Evolutionary conservation across 2,329 filamentous ascomycete genomes (phyloP).

Genomic region (Cercospora sp.): DNA sequence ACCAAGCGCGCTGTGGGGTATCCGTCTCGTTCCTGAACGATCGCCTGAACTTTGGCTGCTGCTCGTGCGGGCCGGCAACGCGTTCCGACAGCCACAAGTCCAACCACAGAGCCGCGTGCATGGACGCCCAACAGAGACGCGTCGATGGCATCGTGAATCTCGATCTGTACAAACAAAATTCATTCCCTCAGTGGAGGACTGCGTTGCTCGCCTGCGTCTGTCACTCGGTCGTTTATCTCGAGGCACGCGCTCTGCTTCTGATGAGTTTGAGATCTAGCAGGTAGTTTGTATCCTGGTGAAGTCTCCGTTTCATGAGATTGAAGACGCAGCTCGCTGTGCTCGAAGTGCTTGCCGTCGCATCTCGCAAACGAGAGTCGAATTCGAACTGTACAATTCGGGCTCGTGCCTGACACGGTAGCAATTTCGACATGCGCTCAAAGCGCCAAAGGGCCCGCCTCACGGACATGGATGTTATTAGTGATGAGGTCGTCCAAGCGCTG

Average conservation of each 20-base stretch:
- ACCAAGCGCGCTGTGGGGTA: not conserved
- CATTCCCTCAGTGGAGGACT: not conserved
- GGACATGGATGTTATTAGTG: not conserved
- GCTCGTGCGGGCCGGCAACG: slow-evolving; percentile 8
- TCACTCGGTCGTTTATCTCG: not conserved
- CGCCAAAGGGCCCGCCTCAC: not conserved
- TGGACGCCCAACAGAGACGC: slow-evolving; percentile 10
- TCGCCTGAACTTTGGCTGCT: slow-evolving; percentile 6
- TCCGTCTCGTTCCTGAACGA: slow-evolving; percentile 14
- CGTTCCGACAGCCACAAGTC: slow-evolving; percentile 12
- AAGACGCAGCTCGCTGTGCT: not conserved
- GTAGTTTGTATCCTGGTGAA: not conserved
- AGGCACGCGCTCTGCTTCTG: not conserved
- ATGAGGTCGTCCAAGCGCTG: not conserved
- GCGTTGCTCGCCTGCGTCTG: not conserved
- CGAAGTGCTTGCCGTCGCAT: not conserved
- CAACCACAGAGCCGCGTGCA: slow-evolving; percentile 15
- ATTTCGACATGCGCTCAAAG: not conserved
- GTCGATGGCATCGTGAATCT: slow-evolving; percentile 5
- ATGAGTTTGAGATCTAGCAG: no score
- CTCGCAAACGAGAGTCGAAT: no score
- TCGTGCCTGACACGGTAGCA: not conserved
- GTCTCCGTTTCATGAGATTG: not conserved
- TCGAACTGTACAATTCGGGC: not conserved
- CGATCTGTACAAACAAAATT: not conserved